Evolutionary conservation across 768 basidiomycete species (phyloP).

Genomic region (Naganishia vaughanmartiniae): DNA sequence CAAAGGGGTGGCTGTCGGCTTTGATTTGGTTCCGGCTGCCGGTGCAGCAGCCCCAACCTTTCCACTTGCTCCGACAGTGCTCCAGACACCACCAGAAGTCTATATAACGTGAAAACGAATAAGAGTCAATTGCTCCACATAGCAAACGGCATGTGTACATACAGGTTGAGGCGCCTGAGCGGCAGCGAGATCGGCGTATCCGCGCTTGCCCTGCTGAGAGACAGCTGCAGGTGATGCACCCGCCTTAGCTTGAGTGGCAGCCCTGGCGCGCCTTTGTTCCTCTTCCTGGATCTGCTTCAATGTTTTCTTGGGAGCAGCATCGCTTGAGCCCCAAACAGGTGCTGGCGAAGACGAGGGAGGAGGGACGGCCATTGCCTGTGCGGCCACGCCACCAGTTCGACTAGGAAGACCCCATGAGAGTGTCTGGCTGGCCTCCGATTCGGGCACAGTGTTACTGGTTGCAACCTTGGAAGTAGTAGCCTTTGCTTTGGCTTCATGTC

Average conservation of each 20-base stretch:
- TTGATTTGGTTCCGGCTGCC: constrained; percentile 47
- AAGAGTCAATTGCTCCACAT: background rate
- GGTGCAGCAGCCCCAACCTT: constrained; percentile 38
- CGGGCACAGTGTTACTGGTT: constrained; percentile 53
- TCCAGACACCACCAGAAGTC: constrained; percentile 64
- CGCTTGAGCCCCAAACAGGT: constrained; percentile 62
- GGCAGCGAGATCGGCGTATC: constrained; percentile 73
- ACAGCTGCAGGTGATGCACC: constrained; percentile 31
- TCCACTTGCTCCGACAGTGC: constrained; percentile 77
- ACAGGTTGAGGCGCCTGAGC: constrained; percentile 56
- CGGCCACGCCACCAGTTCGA: constrained; percentile 33
- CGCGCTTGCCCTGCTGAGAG: constrained; percentile 57
- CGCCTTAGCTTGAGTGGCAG: constrained; percentile 52
- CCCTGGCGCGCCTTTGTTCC: constrained; percentile 80
- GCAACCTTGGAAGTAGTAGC: constrained; percentile 59
- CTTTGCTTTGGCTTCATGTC: constrained; percentile 64
- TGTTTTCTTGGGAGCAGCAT: constrained; percentile 69
- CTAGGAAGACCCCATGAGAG: constrained; percentile 51
- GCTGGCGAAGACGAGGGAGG: constrained; percentile 30
- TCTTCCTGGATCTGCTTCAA: constrained; percentile 99
- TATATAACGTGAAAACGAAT: constrained; percentile 48
- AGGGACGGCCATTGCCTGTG: constrained; percentile 39
- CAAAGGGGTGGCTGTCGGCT: constrained; percentile 46
- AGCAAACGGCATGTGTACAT: constrained; percentile 25
- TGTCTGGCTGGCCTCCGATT: constrained; percentile 32